phyloP scores from a whole-genome alignment of 1,284 basidiomycete genomes.

The Ceratobasidium theobromae region DNA sequence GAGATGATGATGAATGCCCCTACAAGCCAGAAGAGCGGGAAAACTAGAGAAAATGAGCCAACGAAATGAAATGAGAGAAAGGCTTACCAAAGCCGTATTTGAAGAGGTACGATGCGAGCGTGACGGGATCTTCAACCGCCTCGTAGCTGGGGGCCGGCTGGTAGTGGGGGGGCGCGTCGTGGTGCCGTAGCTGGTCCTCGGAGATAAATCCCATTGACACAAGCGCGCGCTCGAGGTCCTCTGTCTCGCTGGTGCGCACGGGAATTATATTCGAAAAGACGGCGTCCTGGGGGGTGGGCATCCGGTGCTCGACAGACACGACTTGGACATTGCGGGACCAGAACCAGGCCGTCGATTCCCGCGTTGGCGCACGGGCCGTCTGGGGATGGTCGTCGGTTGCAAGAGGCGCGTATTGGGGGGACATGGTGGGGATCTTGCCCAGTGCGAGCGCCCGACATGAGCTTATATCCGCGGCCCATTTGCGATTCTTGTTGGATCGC shows the following conservation, averaged over 20 bases:
- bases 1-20: conserved; percentile 35
- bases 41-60: conserved; percentile 21
- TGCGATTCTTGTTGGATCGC: neutral
- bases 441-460: neutral
- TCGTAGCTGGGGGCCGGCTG: conserved; percentile 25
- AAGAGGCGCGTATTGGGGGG: conserved; percentile 4
- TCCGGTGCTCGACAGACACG: neutral
- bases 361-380: neutral
- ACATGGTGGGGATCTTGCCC: conserved; percentile 11
- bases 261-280: conserved; percentile 25
- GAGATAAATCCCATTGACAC: conserved; percentile 10
- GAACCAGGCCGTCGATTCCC: conserved; percentile 24
- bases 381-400: conserved; percentile 25
- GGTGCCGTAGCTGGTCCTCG: neutral
- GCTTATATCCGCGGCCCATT: neutral
- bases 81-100: conserved; percentile 35
- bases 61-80: conserved; percentile 6
- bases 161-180: neutral
- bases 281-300: conserved; percentile 22
- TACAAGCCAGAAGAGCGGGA: conserved; percentile 36
- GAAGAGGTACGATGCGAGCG: conserved; percentile 34
- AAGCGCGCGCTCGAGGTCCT: conserved; percentile 12
- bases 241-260: conserved; percentile 3
- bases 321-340: conserved; percentile 2
- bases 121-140: conserved; percentile 26